Evolutionary conservation across 2,329 filamentous ascomycete genomes (phyloP).

Genomic region (Exophiala alcalophila): DNA sequence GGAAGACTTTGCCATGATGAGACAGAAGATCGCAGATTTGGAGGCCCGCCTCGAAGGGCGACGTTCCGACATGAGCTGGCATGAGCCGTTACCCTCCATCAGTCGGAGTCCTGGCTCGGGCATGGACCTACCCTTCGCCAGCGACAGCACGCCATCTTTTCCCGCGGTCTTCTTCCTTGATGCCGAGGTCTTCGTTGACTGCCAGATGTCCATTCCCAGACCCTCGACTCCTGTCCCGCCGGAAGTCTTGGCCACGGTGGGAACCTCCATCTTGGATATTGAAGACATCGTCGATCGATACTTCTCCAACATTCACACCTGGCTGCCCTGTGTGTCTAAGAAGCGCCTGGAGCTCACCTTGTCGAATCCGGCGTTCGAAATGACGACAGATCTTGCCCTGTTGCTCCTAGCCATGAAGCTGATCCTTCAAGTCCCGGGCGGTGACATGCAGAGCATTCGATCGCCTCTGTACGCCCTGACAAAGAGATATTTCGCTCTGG

Average conservation of each 20-base stretch:
- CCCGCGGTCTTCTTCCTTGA: conserved; percentile 30
- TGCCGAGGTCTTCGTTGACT: conserved; percentile 22
- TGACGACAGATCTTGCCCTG: conserved; percentile 31
- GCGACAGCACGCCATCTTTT: conserved; percentile 18
- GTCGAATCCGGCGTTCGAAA: conserved; percentile 28
- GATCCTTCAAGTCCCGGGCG: conserved; percentile 22
- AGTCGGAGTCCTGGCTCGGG: conserved; percentile 11
- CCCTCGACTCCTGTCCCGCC: conserved; percentile 19
- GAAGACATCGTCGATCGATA: conserved; percentile 27
- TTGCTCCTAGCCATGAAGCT: conserved; percentile 35
- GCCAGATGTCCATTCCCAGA: conserved; percentile 16
- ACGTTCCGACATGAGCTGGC: conserved; percentile 15
- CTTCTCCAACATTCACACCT: conserved; percentile 31
- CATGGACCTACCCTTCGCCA: conserved; percentile 1
- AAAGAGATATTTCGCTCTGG: conserved; percentile 32
- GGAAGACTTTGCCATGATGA: conserved; percentile 25
- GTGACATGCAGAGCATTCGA: conserved; percentile 12
- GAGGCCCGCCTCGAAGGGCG: conserved; percentile 24
- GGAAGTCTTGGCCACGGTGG: conserved; percentile 24
- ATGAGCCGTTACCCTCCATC: conserved; percentile 21
- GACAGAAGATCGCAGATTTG: conserved; percentile 27
- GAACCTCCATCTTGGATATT: conserved; percentile 26
- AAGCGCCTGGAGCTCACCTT: conserved; percentile 26
- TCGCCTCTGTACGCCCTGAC: conserved; percentile 30
- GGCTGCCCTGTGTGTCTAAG: conserved; percentile 31